phyloP scores from a whole-genome alignment of 371 early-diverging fungal species.

The Mortierella sp. region DNA sequence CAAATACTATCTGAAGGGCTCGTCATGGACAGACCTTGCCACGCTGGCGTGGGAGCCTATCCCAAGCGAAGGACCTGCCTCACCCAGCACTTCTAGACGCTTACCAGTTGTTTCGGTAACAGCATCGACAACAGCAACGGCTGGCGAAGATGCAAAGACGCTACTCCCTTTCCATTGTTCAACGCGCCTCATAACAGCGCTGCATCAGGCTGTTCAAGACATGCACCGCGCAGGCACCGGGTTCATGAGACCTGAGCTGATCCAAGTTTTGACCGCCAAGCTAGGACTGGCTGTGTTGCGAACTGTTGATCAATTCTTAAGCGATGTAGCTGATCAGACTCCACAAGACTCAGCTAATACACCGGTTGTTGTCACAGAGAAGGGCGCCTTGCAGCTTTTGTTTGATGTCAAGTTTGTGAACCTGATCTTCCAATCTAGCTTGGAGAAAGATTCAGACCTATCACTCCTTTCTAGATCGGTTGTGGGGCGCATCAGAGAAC shows the following conservation, averaged over 20 bases:
- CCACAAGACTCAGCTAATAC: slow-evolving; percentile 7
- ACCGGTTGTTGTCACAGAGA: slow-evolving; percentile 56
- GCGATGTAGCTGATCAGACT: slow-evolving; percentile 4
- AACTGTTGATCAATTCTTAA: slow-evolving; percentile 33
- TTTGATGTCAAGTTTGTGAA: slow-evolving; percentile 66
- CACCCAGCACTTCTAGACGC: neutral
- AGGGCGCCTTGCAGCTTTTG: slow-evolving; percentile 66
- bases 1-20: slow-evolving; percentile 29
- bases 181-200: slow-evolving; percentile 51
- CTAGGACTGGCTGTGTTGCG: slow-evolving; percentile 9
- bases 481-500: slow-evolving; percentile 29
- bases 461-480: slow-evolving; percentile 14
- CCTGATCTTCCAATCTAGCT: slow-evolving; percentile 53
- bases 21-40: slow-evolving; percentile 48
- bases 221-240: slow-evolving; percentile 60
- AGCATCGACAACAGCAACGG: neutral
- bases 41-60: slow-evolving; percentile 55
- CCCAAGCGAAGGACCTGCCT: slow-evolving; percentile 6
- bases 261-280: slow-evolving; percentile 29
- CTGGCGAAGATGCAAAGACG: slow-evolving; percentile 23
- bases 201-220: slow-evolving; percentile 64
- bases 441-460: slow-evolving; percentile 19
- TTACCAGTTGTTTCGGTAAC: neutral
- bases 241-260: slow-evolving; percentile 36
- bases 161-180: slow-evolving; percentile 66